Conservation (phyloP, 805 yeast species). For the Dipodascus geniculatus region DNA sequence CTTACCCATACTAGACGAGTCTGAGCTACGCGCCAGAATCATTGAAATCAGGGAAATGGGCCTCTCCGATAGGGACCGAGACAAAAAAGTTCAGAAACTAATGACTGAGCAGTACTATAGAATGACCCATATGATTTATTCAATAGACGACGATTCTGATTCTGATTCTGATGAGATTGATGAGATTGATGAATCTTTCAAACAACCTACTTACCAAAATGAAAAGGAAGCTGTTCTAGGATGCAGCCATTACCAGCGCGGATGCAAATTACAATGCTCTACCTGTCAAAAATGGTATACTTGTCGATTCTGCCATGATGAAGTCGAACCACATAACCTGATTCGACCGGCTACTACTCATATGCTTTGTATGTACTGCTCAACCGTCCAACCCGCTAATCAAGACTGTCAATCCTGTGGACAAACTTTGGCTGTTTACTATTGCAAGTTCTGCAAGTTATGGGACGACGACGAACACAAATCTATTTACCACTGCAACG, state of each 20-base stretch:
- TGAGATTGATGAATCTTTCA: constrained; percentile 10
- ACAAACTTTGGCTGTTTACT: constrained; percentile 58
- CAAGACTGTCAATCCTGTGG: constrained; percentile 60
- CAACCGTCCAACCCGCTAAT: constrained; percentile 60
- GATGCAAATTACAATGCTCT: constrained; percentile 75
- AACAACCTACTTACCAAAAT: constrained; percentile 40
- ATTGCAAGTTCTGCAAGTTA: constrained; percentile 64
- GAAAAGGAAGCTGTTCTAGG: constrained; percentile 40
- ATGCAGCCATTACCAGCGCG: constrained; percentile 72
- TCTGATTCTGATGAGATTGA: neutral
- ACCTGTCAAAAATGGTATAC: constrained; percentile 63
- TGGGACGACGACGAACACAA: constrained; percentile 70
- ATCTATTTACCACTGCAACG: constrained; percentile 83
- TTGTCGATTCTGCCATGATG: constrained; percentile 78
- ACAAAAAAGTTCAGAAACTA: constrained; percentile 23
- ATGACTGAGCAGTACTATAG: constrained; percentile 26
- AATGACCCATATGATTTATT: neutral
- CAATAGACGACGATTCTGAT: constrained; percentile 1
- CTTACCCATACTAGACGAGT: constrained; percentile 3
- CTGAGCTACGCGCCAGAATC: constrained; percentile 21
- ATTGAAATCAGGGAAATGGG: constrained; percentile 19
- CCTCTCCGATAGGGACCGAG: constrained; percentile 25
- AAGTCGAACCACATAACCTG: constrained; percentile 45
- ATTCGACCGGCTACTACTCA: constrained; percentile 47
- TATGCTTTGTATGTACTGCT: constrained; percentile 74